Conservation (phyloP, 768 basidiomycete genomes). For the Clitopilus hobsonii region DNA sequence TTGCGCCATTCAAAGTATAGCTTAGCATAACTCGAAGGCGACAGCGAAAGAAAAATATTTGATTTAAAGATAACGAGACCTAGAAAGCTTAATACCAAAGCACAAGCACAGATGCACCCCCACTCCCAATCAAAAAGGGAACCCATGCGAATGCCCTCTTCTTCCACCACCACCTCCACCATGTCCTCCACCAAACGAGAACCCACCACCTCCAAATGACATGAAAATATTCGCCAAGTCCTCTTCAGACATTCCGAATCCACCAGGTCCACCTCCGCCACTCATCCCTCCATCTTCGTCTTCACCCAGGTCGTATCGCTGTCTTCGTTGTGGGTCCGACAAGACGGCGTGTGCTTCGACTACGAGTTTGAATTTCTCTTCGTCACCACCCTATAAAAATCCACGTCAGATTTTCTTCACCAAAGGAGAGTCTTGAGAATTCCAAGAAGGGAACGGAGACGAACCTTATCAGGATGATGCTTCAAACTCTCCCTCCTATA, state of each 20-base stretch:
- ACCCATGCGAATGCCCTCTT: slow-evolving; percentile 25
- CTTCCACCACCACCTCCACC: slow-evolving; percentile 20
- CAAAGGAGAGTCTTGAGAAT: too few relatives aligned
- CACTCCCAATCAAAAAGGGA: slow-evolving; percentile 20
- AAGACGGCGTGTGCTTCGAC: slow-evolving; percentile 79
- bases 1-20: too few relatives aligned
- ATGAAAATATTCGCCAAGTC: slow-evolving; percentile 65
- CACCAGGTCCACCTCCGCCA: slow-evolving; percentile 23
- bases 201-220: slow-evolving; percentile 50
- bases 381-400: slow-evolving; percentile 73
- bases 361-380: slow-evolving; percentile 93
- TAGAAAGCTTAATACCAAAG: too few relatives aligned
- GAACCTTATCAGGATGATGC: slow-evolving; percentile 82
- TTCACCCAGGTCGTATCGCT: slow-evolving; percentile 78
- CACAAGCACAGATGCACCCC: too few relatives aligned
- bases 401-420: background rate
- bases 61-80: too few relatives aligned
- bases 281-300: slow-evolving; percentile 68
- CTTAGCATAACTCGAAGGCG: too few relatives aligned
- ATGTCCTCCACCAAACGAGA: slow-evolving; percentile 16
- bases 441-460: slow-evolving; percentile 3
- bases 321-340: slow-evolving; percentile 66
- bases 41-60: too few relatives aligned
- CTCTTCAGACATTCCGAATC: slow-evolving; percentile 30
- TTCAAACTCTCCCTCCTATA: slow-evolving; percentile 84